Percentiles rank a stretch among this genome's conserved stretches.
These are phyloP conservation scores for Candida coquimbonensis DNA, from an alignment of 805 yeast species.

Conservation along the genomic window DNA sequence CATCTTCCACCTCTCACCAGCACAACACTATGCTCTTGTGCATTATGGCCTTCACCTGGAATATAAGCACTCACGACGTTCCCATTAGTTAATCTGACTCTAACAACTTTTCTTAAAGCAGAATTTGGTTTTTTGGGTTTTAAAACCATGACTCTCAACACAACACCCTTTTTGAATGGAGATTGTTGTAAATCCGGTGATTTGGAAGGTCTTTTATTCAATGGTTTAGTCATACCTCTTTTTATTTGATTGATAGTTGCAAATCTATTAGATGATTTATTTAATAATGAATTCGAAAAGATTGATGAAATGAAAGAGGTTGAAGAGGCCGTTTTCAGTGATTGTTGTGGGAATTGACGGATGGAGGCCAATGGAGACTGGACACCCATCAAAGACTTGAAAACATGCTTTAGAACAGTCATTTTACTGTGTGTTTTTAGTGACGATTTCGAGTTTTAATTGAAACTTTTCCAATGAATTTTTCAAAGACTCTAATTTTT, in stretches of 20 bases:
- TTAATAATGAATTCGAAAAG: slow-evolving; percentile 7
- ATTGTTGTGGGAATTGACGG: slow-evolving; percentile 4
- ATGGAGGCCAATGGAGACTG: slow-evolving; percentile 10
- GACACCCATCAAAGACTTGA: slow-evolving; percentile 17
- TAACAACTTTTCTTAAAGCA: slow-evolving; percentile 93
- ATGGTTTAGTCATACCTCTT: slow-evolving; percentile 55
- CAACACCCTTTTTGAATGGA: slow-evolving; percentile 92
- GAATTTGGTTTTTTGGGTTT: slow-evolving; percentile 99
- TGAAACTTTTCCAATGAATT: neutral
- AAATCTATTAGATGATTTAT: slow-evolving; percentile 18
- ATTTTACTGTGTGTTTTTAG: slow-evolving; percentile 3
- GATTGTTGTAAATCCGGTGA: slow-evolving; percentile 79
- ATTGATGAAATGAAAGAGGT: slow-evolving; percentile 7
- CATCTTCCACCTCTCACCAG: slow-evolving; percentile 97
- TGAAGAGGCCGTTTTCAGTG: slow-evolving; percentile 9
- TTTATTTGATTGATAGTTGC: slow-evolving; percentile 77
- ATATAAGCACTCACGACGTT: slow-evolving; percentile 85
- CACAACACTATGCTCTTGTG: slow-evolving; percentile 96
- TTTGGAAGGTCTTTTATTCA: slow-evolving; percentile 39
- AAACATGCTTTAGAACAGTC: slow-evolving; percentile 17
- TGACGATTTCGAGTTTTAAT: neutral
- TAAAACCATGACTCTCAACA: slow-evolving; percentile 84
- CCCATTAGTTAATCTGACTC: slow-evolving; percentile 90
- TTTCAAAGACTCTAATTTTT: neutral
- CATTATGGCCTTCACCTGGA: slow-evolving; percentile 98